Conservation (phyloP, 768 basidiomycete genomes). For the Amanita muscaria region DNA sequence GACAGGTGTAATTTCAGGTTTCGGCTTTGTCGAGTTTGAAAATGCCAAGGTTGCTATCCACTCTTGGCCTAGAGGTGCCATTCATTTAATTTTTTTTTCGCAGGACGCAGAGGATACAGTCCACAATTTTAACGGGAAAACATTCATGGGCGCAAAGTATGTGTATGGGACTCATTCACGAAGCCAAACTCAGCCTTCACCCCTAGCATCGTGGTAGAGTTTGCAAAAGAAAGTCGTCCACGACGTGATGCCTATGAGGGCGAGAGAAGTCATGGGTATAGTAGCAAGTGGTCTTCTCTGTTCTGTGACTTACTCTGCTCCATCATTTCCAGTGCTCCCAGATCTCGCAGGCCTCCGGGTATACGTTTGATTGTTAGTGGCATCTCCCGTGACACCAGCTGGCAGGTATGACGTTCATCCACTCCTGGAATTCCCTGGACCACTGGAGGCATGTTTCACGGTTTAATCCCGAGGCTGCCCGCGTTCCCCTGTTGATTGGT, state of each 20-base stretch:
- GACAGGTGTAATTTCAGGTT: slow-evolving; percentile 41
- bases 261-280: slow-evolving; percentile 48
- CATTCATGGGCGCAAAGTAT: slow-evolving; percentile 83
- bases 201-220: slow-evolving; percentile 86
- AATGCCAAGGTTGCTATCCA: slow-evolving; percentile 70
- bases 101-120: slow-evolving; percentile 96
- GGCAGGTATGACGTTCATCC: slow-evolving; percentile 75
- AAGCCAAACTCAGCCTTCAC: slow-evolving; percentile 1
- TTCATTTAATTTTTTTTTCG: too few relatives aligned
- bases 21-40: slow-evolving; percentile 97
- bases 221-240: slow-evolving; percentile 87
- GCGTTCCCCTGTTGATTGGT: slow-evolving; percentile 6
- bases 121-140: slow-evolving; percentile 76
- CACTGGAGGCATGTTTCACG: slow-evolving; percentile 7
- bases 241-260: slow-evolving; percentile 70
- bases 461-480: slow-evolving; percentile 3
- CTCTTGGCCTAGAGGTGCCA: too few relatives aligned
- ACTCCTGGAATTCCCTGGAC: slow-evolving; percentile 10
- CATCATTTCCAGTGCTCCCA: slow-evolving; percentile 34
- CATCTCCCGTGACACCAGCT: slow-evolving; percentile 90
- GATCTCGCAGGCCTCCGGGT: slow-evolving; percentile 71
- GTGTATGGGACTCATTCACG: slow-evolving; percentile 11
- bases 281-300: slow-evolving; percentile 5
- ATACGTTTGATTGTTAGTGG: slow-evolving; percentile 81
- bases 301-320: slow-evolving; percentile 13